Base-by-base conservation (phyloP, 495 filamentous ascomycete species). In the Aspergillus mulundensis region DNA sequence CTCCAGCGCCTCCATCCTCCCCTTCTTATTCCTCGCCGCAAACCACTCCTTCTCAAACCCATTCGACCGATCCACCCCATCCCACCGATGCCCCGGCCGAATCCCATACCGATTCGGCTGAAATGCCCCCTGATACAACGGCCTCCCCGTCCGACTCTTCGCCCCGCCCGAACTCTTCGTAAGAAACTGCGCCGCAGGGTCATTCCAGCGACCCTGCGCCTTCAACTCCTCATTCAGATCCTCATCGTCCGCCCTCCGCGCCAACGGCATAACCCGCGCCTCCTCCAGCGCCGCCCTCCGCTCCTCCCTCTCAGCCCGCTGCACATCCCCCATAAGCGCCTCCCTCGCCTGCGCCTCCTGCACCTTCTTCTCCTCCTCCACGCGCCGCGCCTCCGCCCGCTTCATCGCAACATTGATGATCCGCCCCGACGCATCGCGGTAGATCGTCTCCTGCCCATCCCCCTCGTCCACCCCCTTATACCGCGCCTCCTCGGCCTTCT, bases 11-110 rank as follows among this genome's bases (percentile, higher is more conserved):
- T 87, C 86, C 57, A 84, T 77, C 67, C 88, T 84, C 66, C 81
- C 81, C 70, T 79, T 83, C 66, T 81, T 72, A 72, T 96, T 95
- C 68, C 88, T 75, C 24, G 90, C 88, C 66, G 87, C 85, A 75
- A 97, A 97, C 79, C 90, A 87, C 71, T 97, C 90, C 71, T 83
- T 89, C 77, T 98, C 94, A 66, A 96, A 97, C 40, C 93, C 91
- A 78, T 89, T 98, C 19, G 87, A 79, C 60, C 94, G 78, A 81
- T 98, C 95, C 39, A 98, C 95, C 14, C 95, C 95, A 83, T 99
- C 94, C 94, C 94, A 99, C 62, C 87, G 73, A 76, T 95, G 87
- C 7, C 94, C 95, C 2, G 94, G 94, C 58, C 86, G 74, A 58
- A 97, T 97, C 16, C 90, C 89, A 79, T 96, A 97, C 53, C 94